Base-by-base conservation (phyloP, 2,329 filamentous ascomycete species). In the Nothophoma quercina region DNA sequence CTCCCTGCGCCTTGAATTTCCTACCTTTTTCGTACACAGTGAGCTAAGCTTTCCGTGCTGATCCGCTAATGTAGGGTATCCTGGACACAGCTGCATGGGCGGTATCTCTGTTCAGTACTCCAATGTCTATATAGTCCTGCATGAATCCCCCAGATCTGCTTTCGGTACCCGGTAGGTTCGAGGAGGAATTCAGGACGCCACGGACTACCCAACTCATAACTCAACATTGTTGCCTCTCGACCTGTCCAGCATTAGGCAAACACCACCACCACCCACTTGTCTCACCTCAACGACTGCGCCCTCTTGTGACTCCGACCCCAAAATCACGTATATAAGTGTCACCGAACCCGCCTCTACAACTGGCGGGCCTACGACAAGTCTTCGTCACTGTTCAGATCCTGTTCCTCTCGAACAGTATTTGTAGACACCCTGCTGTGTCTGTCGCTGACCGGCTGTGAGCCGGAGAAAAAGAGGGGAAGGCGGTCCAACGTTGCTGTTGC, bases 1-100 rank as follows among this genome's bases (percentile, higher is more conserved):
- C 59, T 47, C 40, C 52, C 52, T 62, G 51, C 58, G 62, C 64
- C 66, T 64, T 70, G 60, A 55, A 65, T 65, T 58, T 55, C 60
- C 56, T 65, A 34, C 63, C 60, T 50, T 54, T 69, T 65, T 56
- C 39, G 63, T 64, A 61, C 51, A 64, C 52, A 56, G 68, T 60
- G 60, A 66, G 63, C 69, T 67, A 72, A 72, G 70, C 70, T 72
- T 72, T 67, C 63, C 65, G 60, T 59, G 60, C 60, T 61, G 60
- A 56, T 69, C 67, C 67, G 65, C 69, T 72, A 72, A 67, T 62
- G 67, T 53, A 66, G 64, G 56, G 61, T 58, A 57, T 61, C 61
- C 64, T 65, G 62, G 63, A 65, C 46, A 63, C 56, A 56, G 58
- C 54, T 49, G 51, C 58, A 55, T 55, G 22, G 54, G 52, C 35